A percentile compares a stretch with the other conserved stretches of the same genome.
Conservation (phyloP, 2,329 filamentous ascomycete species). For the Herpomyces periplanetae region DNA sequence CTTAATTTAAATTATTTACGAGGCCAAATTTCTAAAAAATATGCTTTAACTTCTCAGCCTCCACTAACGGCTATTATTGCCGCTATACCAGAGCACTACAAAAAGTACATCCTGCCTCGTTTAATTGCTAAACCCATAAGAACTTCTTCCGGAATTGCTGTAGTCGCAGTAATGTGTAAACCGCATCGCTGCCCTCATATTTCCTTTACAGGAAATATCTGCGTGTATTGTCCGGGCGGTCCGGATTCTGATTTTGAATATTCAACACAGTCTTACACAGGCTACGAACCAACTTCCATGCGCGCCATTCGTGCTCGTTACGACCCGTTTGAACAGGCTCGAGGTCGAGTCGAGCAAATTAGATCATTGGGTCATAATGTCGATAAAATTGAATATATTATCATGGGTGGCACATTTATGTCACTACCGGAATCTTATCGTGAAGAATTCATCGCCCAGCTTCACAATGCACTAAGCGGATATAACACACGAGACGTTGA, state of each 20-base stretch:
- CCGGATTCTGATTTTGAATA: conserved; percentile 97
- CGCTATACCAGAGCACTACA: conserved; percentile 94
- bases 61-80: conserved; percentile 87
- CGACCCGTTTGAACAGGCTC: conserved; percentile 85
- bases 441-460: conserved; percentile 66
- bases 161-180: conserved; percentile 98
- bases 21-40: conserved; percentile 62
- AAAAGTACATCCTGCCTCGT: conserved; percentile 91
- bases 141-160: conserved; percentile 80
- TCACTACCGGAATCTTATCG: conserved; percentile 57
- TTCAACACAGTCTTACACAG: conserved; percentile 91
- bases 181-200: conserved; percentile 91
- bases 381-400: conserved; percentile 97
- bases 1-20: conserved; percentile 70
- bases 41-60: conserved; percentile 50
- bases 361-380: conserved; percentile 82
- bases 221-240: conserved; percentile 86
- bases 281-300: conserved; percentile 95
- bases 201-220: conserved; percentile 91
- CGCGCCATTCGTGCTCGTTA: conserved; percentile 82
- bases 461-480: conserved; percentile 83
- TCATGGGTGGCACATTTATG: conserved; percentile 99
- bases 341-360: conserved; percentile 81
- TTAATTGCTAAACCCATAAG: conserved; percentile 86
- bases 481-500: conserved; percentile 83